Evolutionary conservation across 768 basidiomycete species (phyloP).

Genomic region (Crepidotus variabilis): DNA sequence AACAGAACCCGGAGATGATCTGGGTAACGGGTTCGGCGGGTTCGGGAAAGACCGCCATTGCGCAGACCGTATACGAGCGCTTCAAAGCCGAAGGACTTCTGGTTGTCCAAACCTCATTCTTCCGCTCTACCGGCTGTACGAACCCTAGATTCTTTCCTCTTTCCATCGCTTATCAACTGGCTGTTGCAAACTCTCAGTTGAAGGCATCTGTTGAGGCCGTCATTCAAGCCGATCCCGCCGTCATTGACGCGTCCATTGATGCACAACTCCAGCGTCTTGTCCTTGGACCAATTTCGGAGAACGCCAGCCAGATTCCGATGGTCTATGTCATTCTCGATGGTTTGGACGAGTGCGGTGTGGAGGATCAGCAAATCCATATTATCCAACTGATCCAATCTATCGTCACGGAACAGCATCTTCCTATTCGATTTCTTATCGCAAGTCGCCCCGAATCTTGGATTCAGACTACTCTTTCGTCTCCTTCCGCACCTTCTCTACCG

Average conservation of each 20-base stretch:
- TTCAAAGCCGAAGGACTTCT: background rate
- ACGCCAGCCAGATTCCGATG: background rate
- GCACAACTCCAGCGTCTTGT: constrained; percentile 4
- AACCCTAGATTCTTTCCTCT: background rate
- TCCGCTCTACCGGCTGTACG: background rate
- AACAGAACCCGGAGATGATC: background rate
- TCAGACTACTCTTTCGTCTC: background rate
- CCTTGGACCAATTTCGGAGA: background rate
- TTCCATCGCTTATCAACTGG: constrained; percentile 10
- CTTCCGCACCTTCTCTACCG: background rate
- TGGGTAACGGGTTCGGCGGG: constrained; percentile 13
- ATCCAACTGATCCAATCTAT: background rate
- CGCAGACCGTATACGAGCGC: constrained; percentile 2
- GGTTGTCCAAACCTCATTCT: constrained; percentile 6
- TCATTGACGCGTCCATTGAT: constrained; percentile 2
- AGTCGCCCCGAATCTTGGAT: constrained; percentile 9
- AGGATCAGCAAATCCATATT: constrained; percentile 1
- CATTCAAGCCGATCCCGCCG: constrained; percentile 2
- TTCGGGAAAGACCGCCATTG: constrained; percentile 9
- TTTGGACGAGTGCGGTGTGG: constrained; percentile 8
- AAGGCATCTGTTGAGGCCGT: background rate
- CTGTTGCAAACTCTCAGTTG: background rate
- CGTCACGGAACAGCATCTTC: background rate
- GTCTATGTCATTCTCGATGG: constrained; percentile 9
- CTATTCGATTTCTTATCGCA: constrained; percentile 6